phyloP scores from a whole-genome alignment of 2,329 filamentous ascomycete species.

The Tolypocladium inflatum region DNA sequence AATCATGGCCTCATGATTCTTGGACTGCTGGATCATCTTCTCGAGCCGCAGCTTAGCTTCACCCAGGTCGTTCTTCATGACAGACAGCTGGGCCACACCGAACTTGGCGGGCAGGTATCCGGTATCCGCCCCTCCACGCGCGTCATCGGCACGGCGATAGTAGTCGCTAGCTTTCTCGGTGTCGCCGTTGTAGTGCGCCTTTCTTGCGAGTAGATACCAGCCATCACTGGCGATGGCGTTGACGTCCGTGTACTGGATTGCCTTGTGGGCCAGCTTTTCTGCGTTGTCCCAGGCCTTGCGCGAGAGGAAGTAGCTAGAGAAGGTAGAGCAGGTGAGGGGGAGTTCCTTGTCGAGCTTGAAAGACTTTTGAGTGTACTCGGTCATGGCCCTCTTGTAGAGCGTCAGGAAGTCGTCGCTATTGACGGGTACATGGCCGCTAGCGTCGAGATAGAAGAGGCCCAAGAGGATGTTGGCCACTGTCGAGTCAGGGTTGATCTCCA shows the following conservation, averaged over 20 bases:
- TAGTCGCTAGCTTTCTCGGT: slow-evolving; percentile 68
- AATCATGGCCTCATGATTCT: slow-evolving; percentile 81
- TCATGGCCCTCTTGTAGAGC: slow-evolving; percentile 90
- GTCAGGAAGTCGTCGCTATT: slow-evolving; percentile 77
- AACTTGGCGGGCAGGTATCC: slow-evolving; percentile 94
- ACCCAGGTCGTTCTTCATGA: slow-evolving; percentile 73
- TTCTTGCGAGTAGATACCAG: slow-evolving; percentile 89
- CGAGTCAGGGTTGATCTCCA: slow-evolving; percentile 73
- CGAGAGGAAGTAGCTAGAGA: slow-evolving; percentile 82
- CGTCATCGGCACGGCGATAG: slow-evolving; percentile 84
- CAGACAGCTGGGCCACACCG: slow-evolving; percentile 80
- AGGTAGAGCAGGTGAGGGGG: slow-evolving; percentile 81
- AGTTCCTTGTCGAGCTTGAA: slow-evolving; percentile 90
- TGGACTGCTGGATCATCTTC: slow-evolving; percentile 83
- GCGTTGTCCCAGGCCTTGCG: slow-evolving; percentile 73
- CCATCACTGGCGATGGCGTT: slow-evolving; percentile 95
- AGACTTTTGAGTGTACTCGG: slow-evolving; percentile 83
- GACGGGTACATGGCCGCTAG: slow-evolving; percentile 72
- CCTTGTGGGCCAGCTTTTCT: slow-evolving; percentile 79
- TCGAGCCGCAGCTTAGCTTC: slow-evolving; percentile 90
- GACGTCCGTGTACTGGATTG: slow-evolving; percentile 91
- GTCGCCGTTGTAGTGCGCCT: slow-evolving; percentile 78
- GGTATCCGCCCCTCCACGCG: slow-evolving; percentile 80
- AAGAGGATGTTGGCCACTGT: slow-evolving; percentile 87
- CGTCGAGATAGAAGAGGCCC: slow-evolving; percentile 80